These are phyloP conservation scores for Astrephomene gubernaculifera DNA, from an alignment of 139 green algal species.

Conservation along the genomic window DNA sequence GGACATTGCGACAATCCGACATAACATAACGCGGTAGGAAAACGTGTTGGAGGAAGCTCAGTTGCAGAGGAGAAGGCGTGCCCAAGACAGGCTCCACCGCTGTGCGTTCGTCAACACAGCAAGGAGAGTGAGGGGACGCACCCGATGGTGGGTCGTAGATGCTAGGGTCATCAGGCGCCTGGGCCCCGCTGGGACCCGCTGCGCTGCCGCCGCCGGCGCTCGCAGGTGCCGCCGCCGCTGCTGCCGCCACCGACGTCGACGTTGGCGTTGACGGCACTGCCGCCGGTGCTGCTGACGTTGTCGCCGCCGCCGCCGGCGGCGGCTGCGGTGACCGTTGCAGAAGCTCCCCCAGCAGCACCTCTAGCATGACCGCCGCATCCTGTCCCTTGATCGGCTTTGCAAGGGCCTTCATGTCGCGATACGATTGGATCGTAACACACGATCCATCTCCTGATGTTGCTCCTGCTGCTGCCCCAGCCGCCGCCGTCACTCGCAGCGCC, in stretches of 20 bases:
- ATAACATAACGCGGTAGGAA: background rate
- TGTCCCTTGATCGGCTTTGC: constrained; percentile 44
- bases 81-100: too few relatives aligned
- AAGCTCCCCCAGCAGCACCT: background rate
- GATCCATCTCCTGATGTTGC: too few relatives aligned
- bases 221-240: background rate
- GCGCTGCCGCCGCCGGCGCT: constrained; percentile 6
- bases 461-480: too few relatives aligned
- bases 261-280: background rate
- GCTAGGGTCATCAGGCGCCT: background rate
- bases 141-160: constrained; percentile 41
- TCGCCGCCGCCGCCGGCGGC: background rate
- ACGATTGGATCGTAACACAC: constrained; percentile 59
- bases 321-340: background rate
- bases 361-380: background rate
- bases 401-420: constrained; percentile 62
- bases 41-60: background rate
- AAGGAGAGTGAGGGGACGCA: background rate
- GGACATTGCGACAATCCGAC: too few relatives aligned
- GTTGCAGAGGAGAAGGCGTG: too few relatives aligned
- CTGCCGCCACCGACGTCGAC: too few relatives aligned
- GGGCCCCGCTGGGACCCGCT: too few relatives aligned
- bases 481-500: constrained; percentile 57
- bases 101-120: background rate
- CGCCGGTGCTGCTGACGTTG: constrained; percentile 24